Base-by-base conservation (phyloP, 495 filamentous ascomycete species). In the Penicilliopsis zonata region DNA sequence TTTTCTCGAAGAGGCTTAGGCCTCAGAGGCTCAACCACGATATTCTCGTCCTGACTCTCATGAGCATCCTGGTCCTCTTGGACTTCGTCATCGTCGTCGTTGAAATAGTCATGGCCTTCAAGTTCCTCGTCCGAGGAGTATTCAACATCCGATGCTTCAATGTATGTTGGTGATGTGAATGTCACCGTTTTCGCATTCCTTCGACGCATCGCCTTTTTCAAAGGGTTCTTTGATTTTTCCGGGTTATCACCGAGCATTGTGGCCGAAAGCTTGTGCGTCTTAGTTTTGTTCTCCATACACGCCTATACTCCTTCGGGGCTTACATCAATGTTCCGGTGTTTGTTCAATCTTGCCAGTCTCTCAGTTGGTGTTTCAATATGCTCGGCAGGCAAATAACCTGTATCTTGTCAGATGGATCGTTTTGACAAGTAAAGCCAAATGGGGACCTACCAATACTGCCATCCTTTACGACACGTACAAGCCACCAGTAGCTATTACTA, bases 401-500 rank as follows among this genome's bases (percentile, higher is more conserved):
- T 3, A 18, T 5, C 18, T 17, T 10, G 31, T 56, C 35, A 63
- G 50, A 34, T 31, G 21, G 18, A 18, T 25, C n/a, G 1, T 14
- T 13, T 18, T 27, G 22, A 30, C 35, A 28, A 9, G 18, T 18
- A 3, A 10, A 13, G 30, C 8, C 13, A 30, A 34, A 21, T 29
- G 2, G 2, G 13, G 26, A 40, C 76, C 21, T 64, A 94, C 88
- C 90, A 55, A 98, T 96, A 48, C 86, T 95, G 48, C 78, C 86
- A 55, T 96, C 92, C 56, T 95, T 94, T 9, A 94, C 86, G 13
- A 99, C 84, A 32, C 88, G 71, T 9, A 99, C 90, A 23, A 99
- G 73, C 90, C 90, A 99, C 90, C 90, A 99, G 52, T 99, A 99
- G 54, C 86, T 94, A 62, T 99, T 99, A 53, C 85, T 94, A 46